phyloP scores from a whole-genome alignment of 2,329 filamentous ascomycete genomes.

The Curvularia sp. region DNA sequence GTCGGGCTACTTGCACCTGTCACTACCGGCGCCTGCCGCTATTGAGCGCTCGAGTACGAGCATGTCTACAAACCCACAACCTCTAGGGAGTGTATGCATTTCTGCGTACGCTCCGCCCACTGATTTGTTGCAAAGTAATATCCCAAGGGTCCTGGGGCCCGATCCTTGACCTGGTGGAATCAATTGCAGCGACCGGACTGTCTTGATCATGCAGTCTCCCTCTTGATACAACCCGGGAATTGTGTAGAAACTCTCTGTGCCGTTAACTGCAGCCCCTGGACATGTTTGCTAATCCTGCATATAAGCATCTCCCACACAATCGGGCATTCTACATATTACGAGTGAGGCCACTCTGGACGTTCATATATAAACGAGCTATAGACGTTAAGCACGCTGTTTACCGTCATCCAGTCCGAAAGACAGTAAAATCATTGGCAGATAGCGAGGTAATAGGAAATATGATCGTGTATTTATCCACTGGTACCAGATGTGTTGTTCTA shows the following conservation, averaged over 20 bases:
- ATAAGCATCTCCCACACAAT: conserved; percentile 1
- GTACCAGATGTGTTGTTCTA: neutral
- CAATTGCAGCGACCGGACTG: neutral
- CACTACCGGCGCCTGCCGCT: neutral
- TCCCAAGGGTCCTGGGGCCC: neutral
- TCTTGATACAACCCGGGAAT: neutral
- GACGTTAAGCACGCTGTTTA: neutral
- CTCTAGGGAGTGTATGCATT: neutral
- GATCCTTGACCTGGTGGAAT: neutral
- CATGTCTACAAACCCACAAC: neutral
- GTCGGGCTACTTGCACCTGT: neutral
- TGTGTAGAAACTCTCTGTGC: neutral
- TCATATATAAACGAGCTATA: neutral
- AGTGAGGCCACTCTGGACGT: neutral
- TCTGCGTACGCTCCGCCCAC: neutral
- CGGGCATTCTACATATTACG: neutral
- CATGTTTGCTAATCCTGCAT: neutral
- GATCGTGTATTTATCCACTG: neutral
- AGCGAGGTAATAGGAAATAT: neutral
- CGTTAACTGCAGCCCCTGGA: neutral
- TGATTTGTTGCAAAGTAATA: neutral
- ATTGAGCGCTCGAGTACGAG: too few relatives aligned
- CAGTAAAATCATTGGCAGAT: neutral
- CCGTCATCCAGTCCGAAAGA: neutral
- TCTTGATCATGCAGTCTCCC: conserved; percentile 1